Evolutionary conservation across 805 yeast species (phyloP).

Genomic region (Nakazawaea ambrosiae): DNA sequence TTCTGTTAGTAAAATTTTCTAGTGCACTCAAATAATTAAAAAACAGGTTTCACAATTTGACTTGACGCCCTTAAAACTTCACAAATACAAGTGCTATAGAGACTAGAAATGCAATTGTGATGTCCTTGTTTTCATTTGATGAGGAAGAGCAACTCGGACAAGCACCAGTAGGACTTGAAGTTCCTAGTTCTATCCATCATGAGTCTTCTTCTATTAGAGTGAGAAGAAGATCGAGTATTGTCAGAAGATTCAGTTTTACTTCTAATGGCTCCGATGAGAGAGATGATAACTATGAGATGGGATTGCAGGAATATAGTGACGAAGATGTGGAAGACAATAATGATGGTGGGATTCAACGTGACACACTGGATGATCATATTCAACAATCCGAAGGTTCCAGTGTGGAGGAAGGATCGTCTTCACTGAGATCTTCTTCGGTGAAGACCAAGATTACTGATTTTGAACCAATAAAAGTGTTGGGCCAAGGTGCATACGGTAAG

Average conservation of each 20-base stretch:
- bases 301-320: conserved; percentile 6
- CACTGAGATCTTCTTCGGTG: background rate
- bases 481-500: conserved; percentile 86
- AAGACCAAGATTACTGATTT: conserved; percentile 44
- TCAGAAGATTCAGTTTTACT: conserved; percentile 3
- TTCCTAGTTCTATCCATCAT: too few species aligned
- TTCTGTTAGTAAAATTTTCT: too few species aligned
- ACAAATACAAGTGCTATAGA: too few species aligned
- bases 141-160: conserved; percentile 9
- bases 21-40: too few species aligned
- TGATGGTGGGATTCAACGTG: too few species aligned
- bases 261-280: background rate
- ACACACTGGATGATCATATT: too few species aligned
- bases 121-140: conserved; percentile 12
- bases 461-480: conserved; percentile 68
- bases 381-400: too few species aligned
- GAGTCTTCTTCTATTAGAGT: too few species aligned
- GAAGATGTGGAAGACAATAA: conserved; percentile 1
- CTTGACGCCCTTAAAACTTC: too few species aligned
- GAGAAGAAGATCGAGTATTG: conserved; percentile 9
- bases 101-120: too few species aligned
- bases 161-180: background rate
- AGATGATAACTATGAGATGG: conserved; percentile 7
- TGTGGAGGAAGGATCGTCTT: too few species aligned
- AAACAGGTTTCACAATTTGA: too few species aligned